Evolutionary conservation across 2,329 filamentous ascomycete genomes (phyloP).

Genomic region (Sclerotinia nivalis): DNA sequence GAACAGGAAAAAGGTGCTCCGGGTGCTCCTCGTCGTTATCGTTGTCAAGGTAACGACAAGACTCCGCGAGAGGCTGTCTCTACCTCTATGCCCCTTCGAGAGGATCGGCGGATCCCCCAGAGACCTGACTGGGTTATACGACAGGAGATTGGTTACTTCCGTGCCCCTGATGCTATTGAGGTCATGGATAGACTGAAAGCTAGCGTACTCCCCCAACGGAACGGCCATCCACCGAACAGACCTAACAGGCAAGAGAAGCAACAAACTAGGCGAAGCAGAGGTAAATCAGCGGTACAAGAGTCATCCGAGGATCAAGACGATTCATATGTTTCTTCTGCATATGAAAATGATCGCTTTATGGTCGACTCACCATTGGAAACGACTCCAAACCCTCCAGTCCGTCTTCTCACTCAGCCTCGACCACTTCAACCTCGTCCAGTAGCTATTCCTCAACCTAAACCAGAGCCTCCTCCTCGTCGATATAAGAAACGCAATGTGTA

Average conservation of each 20-base stretch:
- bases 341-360: neutral
- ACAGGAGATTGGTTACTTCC: slow-evolving; percentile 12
- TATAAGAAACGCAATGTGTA: neutral
- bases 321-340: neutral
- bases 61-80: slow-evolving; percentile 1
- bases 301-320: neutral
- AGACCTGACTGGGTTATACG: neutral
- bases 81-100: slow-evolving; percentile 6
- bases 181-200: neutral
- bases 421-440: neutral
- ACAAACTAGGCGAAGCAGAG: neutral
- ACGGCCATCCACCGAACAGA: neutral
- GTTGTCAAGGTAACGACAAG: neutral
- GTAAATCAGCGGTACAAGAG: no score
- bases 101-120: neutral
- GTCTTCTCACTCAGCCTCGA: neutral
- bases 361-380: neutral
- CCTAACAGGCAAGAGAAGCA: no score
- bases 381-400: neutral
- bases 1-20: neutral
- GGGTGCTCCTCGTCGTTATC: slow-evolving; percentile 18
- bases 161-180: neutral
- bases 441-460: neutral
- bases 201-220: neutral
- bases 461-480: neutral